Percentiles rank a stretch among this genome's conserved stretches.
Evolutionary conservation across 768 basidiomycete species (phyloP).

Genomic region (Krasilnikovozyma curviuscula): DNA sequence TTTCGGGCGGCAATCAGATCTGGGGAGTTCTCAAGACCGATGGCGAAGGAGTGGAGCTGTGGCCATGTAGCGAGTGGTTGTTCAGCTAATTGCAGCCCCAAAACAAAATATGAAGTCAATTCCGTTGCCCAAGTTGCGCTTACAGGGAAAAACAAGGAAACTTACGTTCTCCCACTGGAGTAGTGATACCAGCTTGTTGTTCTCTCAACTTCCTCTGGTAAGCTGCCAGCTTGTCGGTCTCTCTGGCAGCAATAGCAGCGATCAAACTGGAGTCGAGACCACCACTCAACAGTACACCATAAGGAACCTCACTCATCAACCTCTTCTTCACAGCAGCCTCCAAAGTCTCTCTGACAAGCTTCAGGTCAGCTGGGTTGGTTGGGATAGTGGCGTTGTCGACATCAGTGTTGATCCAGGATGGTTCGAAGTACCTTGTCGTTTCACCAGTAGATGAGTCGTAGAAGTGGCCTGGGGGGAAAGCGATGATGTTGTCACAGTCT

Average conservation of each 20-base stretch:
- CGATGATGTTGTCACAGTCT: conserved; percentile 82
- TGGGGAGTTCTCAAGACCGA: conserved; percentile 84
- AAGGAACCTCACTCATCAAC: conserved; percentile 95
- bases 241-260: conserved; percentile 79
- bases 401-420: conserved; percentile 76
- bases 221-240: conserved; percentile 75
- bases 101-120: too few species aligned
- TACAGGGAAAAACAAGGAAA: too few species aligned
- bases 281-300: conserved; percentile 85
- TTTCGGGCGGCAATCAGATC: conserved; percentile 86
- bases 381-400: conserved; percentile 51
- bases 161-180: conserved; percentile 32
- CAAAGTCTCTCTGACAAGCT: conserved; percentile 52
- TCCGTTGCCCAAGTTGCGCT: too few species aligned
- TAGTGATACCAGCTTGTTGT: conserved; percentile 17
- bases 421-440: conserved; percentile 66
- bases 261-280: conserved; percentile 92
- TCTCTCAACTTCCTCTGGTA: conserved; percentile 56
- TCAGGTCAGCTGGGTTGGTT: conserved; percentile 43
- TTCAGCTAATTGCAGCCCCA: too few species aligned
- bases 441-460: conserved; percentile 69
- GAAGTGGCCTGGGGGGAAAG: conserved; percentile 94
- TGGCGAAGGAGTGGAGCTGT: conserved; percentile 89
- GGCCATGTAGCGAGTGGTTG: conserved; percentile 69
- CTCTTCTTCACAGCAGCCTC: conserved; percentile 86